These are phyloP conservation scores for Maudiozyma barnettii DNA, from an alignment of 805 yeast genomes.

Conservation along the genomic window DNA sequence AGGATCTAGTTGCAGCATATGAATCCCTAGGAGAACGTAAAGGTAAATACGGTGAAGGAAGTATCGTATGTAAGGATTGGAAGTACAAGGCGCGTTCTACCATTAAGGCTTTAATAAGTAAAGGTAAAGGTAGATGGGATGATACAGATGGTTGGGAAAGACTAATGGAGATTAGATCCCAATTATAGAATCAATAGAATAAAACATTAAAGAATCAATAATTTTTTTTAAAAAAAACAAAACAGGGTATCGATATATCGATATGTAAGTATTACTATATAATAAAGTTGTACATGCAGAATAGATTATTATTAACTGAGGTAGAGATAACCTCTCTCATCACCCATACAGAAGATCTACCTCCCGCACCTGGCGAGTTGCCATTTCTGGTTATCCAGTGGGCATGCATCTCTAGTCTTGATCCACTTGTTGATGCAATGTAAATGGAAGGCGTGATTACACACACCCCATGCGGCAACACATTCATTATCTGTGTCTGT, in stretches of 20 bases:
- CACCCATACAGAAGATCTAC: slow-evolving; percentile 20
- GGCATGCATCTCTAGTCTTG: slow-evolving; percentile 91
- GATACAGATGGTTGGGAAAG: slow-evolving; percentile 68
- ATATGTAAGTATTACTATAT: background rate
- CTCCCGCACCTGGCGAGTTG: slow-evolving; percentile 62
- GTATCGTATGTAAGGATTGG: slow-evolving; percentile 89
- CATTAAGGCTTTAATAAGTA: slow-evolving; percentile 65
- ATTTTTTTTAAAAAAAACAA: background rate
- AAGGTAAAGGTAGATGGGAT: slow-evolving; percentile 74
- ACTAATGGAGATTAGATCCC: slow-evolving; percentile 35
- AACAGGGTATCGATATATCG: slow-evolving; percentile 2
- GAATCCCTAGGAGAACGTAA: slow-evolving; percentile 78
- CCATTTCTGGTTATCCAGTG: slow-evolving; percentile 93
- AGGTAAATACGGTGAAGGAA: slow-evolving; percentile 71
- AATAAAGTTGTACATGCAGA: background rate
- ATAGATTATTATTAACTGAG: background rate
- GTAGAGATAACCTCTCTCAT: background rate
- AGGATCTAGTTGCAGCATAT: slow-evolving; percentile 75
- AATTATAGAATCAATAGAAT: slow-evolving; percentile 9
- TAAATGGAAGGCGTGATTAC: slow-evolving; percentile 97
- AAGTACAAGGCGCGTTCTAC: slow-evolving; percentile 69
- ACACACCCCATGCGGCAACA: slow-evolving; percentile 93
- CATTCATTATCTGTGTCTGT: slow-evolving; percentile 61
- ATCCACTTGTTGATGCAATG: slow-evolving; percentile 97
- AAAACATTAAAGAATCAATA: background rate